Percentiles rank a stretch among this genome's conserved stretches.
These are phyloP conservation scores for Biancaea sappan DNA, from an alignment of 306 rosid genomes.

Conservation along the genomic window DNA sequence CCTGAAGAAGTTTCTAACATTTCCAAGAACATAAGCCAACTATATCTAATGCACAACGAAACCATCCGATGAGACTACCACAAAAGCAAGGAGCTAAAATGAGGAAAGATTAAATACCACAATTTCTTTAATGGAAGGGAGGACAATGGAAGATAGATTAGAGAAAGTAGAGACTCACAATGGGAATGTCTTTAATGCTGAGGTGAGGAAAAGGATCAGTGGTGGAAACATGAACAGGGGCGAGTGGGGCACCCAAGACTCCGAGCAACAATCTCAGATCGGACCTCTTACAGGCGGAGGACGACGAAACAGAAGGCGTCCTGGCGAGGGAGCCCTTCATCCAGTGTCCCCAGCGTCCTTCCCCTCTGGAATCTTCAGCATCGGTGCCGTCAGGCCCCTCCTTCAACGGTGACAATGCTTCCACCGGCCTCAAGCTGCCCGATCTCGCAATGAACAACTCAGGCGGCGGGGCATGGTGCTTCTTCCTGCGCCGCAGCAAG, in stretches of 20 bases:
- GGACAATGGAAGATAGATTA: neutral
- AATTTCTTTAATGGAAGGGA: neutral
- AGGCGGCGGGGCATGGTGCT: conserved; percentile 61
- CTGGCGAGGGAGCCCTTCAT: conserved; percentile 82
- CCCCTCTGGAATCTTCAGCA: conserved; percentile 61
- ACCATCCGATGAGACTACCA: neutral
- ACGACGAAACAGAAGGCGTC: conserved; percentile 71
- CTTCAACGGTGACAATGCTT: conserved; percentile 91
- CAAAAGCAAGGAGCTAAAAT: neutral
- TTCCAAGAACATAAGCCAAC: neutral
- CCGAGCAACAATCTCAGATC: conserved; percentile 96
- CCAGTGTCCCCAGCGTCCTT: conserved; percentile 90
- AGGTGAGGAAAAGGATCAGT: conserved; percentile 85
- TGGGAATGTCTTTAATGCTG: conserved; percentile 95
- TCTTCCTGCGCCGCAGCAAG: conserved; percentile 69
- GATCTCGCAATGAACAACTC: conserved; percentile 79
- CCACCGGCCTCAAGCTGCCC: conserved; percentile 78
- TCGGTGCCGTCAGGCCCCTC: conserved; percentile 95
- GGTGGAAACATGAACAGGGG: conserved; percentile 89
- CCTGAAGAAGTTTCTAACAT: neutral
- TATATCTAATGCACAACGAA: neutral
- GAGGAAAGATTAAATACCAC: neutral
- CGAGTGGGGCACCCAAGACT: conserved; percentile 93
- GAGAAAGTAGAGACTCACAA: conserved; percentile 56
- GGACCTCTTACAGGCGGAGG: conserved; percentile 69